Evolutionary conservation across 768 basidiomycete genomes (phyloP).

Genomic region (Xerocomus spinulosus): DNA sequence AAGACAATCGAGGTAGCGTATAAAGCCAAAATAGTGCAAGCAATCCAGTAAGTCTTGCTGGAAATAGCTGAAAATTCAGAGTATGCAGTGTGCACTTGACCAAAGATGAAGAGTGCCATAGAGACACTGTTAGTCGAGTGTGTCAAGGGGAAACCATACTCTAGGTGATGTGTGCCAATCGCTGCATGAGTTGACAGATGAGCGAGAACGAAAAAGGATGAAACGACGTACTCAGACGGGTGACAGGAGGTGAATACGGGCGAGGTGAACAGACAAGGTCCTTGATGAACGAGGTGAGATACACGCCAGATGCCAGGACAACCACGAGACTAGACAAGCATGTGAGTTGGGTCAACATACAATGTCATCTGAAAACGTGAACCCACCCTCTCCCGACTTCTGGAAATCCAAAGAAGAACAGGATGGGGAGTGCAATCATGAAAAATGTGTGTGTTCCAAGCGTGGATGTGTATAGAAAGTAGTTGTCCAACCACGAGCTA

Average conservation of each 20-base stretch:
- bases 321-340: conserved; percentile 49
- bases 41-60: conserved; percentile 36
- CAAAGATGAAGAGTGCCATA: conserved; percentile 77
- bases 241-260: conserved; percentile 87
- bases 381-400: conserved; percentile 72
- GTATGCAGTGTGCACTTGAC: conserved; percentile 52
- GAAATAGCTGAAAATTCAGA: conserved; percentile 39
- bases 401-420: conserved; percentile 84
- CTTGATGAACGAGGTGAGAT: conserved; percentile 82
- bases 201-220: background rate
- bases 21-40: conserved; percentile 42
- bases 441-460: conserved; percentile 90
- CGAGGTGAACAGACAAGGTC: conserved; percentile 88
- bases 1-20: conserved; percentile 74
- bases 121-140: conserved; percentile 91
- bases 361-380: background rate
- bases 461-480: conserved; percentile 79
- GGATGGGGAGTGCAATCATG: conserved; percentile 79
- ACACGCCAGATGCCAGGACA: conserved; percentile 76
- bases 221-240: conserved; percentile 69
- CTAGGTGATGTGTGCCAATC: conserved; percentile 75
- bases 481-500: conserved; percentile 65
- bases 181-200: conserved; percentile 36
- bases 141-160: conserved; percentile 95
- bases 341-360: background rate